Percentiles rank a stretch among this genome's conserved stretches.
phyloP scores from a whole-genome alignment of 78 protist species.

The slime mould (Dictyostelium discoideum) region DNA sequence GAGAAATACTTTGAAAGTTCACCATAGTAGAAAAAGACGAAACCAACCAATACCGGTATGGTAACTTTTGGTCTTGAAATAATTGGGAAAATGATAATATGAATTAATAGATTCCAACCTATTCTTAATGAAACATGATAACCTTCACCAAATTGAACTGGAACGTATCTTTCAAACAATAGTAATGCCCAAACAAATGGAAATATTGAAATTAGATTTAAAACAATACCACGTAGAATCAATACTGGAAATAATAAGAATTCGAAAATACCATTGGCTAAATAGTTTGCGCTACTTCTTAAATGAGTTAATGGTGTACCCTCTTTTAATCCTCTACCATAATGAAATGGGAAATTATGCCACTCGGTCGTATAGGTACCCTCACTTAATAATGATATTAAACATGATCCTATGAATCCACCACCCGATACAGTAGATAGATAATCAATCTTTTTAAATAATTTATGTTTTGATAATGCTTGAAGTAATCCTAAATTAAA shows the following conservation, averaged over 20 bases:
- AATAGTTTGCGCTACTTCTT: slow-evolving; percentile 68
- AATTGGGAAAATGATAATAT: slow-evolving; percentile 54
- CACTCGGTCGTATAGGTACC: slow-evolving; percentile 75
- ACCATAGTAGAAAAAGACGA: slow-evolving; percentile 10
- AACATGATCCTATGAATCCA: slow-evolving; percentile 70
- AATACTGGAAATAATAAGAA: slow-evolving; percentile 59
- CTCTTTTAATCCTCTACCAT: slow-evolving; percentile 68
- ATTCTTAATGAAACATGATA: slow-evolving; percentile 50
- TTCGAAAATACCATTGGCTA: slow-evolving; percentile 79
- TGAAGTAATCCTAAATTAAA: slow-evolving; percentile 64
- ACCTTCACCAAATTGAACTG: slow-evolving; percentile 48
- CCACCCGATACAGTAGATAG: slow-evolving; percentile 69
- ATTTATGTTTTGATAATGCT: slow-evolving; percentile 56
- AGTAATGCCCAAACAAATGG: slow-evolving; percentile 74
- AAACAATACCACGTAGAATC: slow-evolving; percentile 61
- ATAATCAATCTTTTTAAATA: slow-evolving; percentile 63
- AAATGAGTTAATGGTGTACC: slow-evolving; percentile 70
- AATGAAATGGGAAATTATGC: slow-evolving; percentile 72
- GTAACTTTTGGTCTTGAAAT: slow-evolving; percentile 69
- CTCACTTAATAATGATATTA: slow-evolving; percentile 42
- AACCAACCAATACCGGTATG: slow-evolving; percentile 20
- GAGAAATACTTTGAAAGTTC: slow-evolving; percentile 39
- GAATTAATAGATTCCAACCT: slow-evolving; percentile 57
- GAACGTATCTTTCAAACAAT: slow-evolving; percentile 53
- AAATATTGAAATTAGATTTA: slow-evolving; percentile 59